phyloP scores from a whole-genome alignment of 2,329 filamentous ascomycete species.

The Pseudonectria foliicola region DNA sequence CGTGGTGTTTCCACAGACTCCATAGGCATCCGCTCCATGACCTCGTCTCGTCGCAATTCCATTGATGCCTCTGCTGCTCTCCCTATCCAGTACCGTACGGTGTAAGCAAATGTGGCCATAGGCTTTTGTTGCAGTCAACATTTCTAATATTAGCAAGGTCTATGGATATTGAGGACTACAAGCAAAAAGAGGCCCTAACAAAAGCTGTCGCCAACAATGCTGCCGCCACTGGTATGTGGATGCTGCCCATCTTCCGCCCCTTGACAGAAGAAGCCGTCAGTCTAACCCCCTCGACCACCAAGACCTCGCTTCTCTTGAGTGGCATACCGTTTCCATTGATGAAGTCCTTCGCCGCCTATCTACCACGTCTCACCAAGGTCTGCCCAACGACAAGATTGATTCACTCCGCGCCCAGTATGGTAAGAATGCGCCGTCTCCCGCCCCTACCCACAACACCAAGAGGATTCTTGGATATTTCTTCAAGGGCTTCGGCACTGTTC shows the following conservation, averaged over 20 bases:
- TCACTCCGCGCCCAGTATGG: conserved; percentile 10
- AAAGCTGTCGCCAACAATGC: conserved; percentile 5
- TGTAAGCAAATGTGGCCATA: conserved; percentile 6
- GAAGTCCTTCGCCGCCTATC: conserved; percentile 11
- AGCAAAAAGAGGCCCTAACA: conserved; percentile 7
- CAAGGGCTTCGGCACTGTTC: conserved; percentile 66
- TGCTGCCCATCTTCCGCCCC: background rate
- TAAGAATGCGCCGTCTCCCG: conserved; percentile 12
- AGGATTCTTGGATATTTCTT: conserved; percentile 62
- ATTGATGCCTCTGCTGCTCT: conserved; percentile 9
- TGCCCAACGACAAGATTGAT: conserved; percentile 9
- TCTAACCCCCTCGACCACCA: background rate
- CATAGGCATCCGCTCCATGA: conserved; percentile 8
- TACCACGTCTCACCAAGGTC: conserved; percentile 8
- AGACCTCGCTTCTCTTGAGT: conserved; percentile 15
- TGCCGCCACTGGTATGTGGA: conserved; percentile 7
- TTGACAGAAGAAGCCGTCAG: background rate
- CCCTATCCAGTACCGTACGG: conserved; percentile 14
- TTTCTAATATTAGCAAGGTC: conserved; percentile 9
- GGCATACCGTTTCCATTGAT: conserved; percentile 11
- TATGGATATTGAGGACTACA: conserved; percentile 14
- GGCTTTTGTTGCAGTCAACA: background rate
- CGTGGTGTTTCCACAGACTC: conserved; percentile 11
- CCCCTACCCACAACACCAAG: conserved; percentile 10
- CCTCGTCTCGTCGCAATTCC: conserved; percentile 8